These are phyloP conservation scores for Solanum stenotomum DNA, from an alignment of 257 asterid genomes.

Conservation along the genomic window DNA sequence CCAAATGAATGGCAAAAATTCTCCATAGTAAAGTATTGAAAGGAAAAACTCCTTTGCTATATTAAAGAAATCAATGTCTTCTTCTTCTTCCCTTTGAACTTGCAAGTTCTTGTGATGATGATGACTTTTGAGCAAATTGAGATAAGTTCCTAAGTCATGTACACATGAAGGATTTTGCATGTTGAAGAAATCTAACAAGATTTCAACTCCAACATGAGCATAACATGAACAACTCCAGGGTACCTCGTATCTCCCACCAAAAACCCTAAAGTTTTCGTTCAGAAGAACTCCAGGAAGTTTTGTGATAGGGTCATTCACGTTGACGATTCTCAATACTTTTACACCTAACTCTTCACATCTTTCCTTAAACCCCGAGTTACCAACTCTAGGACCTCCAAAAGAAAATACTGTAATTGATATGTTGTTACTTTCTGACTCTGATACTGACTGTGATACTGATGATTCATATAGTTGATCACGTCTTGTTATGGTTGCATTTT, in stretches of 20 bases:
- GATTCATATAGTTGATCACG: neutral
- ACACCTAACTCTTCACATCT: slow-evolving; percentile 64
- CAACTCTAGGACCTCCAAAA: slow-evolving; percentile 69
- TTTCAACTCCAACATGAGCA: slow-evolving; percentile 54
- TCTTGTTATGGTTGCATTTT: neutral
- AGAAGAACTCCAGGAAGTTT: slow-evolving; percentile 59
- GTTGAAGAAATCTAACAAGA: slow-evolving; percentile 45
- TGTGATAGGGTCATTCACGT: slow-evolving; percentile 56
- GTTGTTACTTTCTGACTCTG: neutral
- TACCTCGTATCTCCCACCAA: slow-evolving; percentile 22
- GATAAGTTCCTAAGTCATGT: slow-evolving; percentile 50
- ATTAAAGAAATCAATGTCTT: neutral
- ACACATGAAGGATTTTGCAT: slow-evolving; percentile 56
- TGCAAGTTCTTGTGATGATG: slow-evolving; percentile 10
- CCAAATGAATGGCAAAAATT: neutral
- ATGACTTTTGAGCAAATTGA: slow-evolving; percentile 30
- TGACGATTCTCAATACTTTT: slow-evolving; percentile 43
- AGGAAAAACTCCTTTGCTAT: neutral
- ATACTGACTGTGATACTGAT: neutral
- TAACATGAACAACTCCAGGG: slow-evolving; percentile 54
- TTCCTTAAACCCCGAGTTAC: slow-evolving; percentile 46
- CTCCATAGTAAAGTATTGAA: neutral
- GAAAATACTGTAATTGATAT: slow-evolving; percentile 17
- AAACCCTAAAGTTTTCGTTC: slow-evolving; percentile 47
- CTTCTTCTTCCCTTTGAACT: neutral